Base-by-base conservation (phyloP, 176 grass and related monocot genomes). In the Triticum turgidum region DNA sequence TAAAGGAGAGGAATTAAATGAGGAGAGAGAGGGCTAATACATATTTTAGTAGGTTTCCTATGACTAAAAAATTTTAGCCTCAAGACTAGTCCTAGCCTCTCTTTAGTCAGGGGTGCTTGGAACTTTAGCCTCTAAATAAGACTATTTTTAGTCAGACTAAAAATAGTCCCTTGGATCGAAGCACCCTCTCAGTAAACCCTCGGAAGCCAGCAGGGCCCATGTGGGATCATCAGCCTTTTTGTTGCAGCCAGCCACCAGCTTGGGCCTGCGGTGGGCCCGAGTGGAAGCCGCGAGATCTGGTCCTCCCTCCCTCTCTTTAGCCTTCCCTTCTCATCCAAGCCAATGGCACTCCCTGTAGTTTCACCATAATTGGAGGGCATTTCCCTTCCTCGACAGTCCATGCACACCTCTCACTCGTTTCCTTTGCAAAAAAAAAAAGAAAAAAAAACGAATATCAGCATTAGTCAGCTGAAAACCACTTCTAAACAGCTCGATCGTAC, bases 141-240 rank as follows among this genome's bases (percentile, higher is more conserved):
- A 25, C 25, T 25, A 25, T 25, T 25, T 25, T 25, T 25, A 25
- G 25, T 25, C 25, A 25, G 25, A 25, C 25, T 25, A 25, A 25
- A 25, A 25, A 25, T 25, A 25, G 25, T 25, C 25, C 25, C 25
- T 25, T 25, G 25, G 25, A 25, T 25, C 25, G 25, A 25, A 25
- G 25, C 25, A 25, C 0, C 25, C 0, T 25, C 25, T 25, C 25
- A 5, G 4, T 61, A 34, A 27, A 56, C 14, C 39, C 22, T 44
- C 58, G 22, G 33, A 54, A 73, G 41, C 32, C 15, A 81, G 2
- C 11, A 61, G 68, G 61, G 11, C 33, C 82, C 82, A 89, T 34
- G 87, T 88, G 87, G 52, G 67, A 62, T 59, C 70, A 76, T 61
- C 7, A 47, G 32, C 54, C 22, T 54, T 77, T 78, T 2, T 78